These are phyloP conservation scores for Syzygium oleosum DNA, from an alignment of 345 rosid species.

Conservation along the genomic window DNA sequence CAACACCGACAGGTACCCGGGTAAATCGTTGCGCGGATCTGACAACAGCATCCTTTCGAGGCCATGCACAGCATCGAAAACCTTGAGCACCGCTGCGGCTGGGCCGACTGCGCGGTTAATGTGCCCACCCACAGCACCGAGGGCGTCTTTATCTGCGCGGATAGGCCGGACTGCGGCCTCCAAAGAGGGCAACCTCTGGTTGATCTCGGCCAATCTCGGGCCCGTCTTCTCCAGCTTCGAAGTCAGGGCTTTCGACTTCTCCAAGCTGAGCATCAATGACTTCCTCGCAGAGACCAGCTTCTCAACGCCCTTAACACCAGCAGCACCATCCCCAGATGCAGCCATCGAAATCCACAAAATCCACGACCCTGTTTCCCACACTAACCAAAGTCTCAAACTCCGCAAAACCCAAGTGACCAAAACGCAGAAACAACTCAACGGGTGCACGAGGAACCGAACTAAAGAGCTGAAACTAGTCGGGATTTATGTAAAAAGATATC, in stretches of 20 bases:
- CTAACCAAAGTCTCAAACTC: neutral
- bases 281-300: constrained; percentile 60
- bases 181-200: constrained; percentile 58
- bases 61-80: constrained; percentile 95
- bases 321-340: constrained; percentile 14
- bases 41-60: constrained; percentile 83
- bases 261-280: constrained; percentile 61
- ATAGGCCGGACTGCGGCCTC: constrained; percentile 90
- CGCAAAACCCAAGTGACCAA: neutral
- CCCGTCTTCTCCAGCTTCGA: constrained; percentile 53
- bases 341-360: constrained; percentile 29
- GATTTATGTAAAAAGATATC: constrained; percentile 12
- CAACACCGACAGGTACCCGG: constrained; percentile 76
- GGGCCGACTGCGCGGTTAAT: constrained; percentile 98
- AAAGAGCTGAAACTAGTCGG: constrained; percentile 14
- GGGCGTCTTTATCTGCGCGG: constrained; percentile 86
- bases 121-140: constrained; percentile 76
- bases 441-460: neutral
- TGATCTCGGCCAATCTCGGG: constrained; percentile 76
- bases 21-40: constrained; percentile 72
- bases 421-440: neutral
- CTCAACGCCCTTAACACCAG: constrained; percentile 13
- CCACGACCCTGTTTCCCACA: constrained; percentile 6
- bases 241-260: constrained; percentile 67
- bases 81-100: constrained; percentile 98